Evolutionary conservation across 169 alveolate genomes (phyloP).

Genomic region (Babesia divergens): DNA sequence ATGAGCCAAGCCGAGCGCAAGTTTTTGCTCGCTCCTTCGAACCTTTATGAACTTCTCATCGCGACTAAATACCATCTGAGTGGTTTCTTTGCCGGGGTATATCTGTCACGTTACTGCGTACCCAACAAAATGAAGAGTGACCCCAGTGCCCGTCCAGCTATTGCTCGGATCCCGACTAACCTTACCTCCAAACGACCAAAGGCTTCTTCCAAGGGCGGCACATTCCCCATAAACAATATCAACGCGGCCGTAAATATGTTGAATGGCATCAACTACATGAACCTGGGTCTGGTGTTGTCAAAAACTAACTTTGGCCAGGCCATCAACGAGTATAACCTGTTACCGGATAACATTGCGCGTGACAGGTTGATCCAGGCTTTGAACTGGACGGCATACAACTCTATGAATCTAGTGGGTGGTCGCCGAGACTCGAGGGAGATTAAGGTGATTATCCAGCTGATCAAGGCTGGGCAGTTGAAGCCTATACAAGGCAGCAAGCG

Average conservation of each 20-base stretch:
- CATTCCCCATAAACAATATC: conserved; percentile 6
- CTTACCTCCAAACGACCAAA: conserved; percentile 22
- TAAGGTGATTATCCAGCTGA: conserved; percentile 24
- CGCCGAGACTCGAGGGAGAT: conserved; percentile 46
- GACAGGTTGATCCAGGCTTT: conserved; percentile 62
- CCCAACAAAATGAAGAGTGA: conserved; percentile 31
- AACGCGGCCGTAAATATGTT: conserved; percentile 23
- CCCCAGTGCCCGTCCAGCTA: background rate
- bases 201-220: background rate
- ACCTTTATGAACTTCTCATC: conserved; percentile 50
- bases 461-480: conserved; percentile 54
- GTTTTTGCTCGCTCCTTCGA: conserved; percentile 53
- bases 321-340: conserved; percentile 15
- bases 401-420: conserved; percentile 18
- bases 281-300: conserved; percentile 46
- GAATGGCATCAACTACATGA: conserved; percentile 43
- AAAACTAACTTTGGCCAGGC: conserved; percentile 33
- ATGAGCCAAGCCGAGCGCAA: conserved; percentile 50
- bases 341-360: conserved; percentile 54
- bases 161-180: background rate
- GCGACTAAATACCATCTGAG: conserved; percentile 15
- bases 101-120: conserved; percentile 49
- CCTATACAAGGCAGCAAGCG: conserved; percentile 68
- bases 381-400: conserved; percentile 47
- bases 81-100: conserved; percentile 50